Evolutionary conservation across 2,329 filamentous ascomycete genomes (phyloP).

Genomic region (Monilinia vaccinii-corymbosi): DNA sequence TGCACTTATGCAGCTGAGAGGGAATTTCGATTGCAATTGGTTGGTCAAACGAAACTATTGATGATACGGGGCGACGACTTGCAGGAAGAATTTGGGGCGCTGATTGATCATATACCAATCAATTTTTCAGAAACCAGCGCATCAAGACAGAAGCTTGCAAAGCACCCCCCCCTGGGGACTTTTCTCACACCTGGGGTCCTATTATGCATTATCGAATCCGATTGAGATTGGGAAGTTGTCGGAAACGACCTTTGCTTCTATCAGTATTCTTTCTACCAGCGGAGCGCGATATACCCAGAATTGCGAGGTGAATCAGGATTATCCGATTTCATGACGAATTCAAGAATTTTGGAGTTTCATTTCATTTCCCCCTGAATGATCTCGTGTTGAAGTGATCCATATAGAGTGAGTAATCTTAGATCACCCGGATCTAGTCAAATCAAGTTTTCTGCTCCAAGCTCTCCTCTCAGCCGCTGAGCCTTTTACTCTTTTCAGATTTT

Average conservation of each 20-base stretch:
- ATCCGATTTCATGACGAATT: not conserved
- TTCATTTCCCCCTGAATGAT: not conserved
- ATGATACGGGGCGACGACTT: constrained; percentile 6
- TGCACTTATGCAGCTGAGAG: not conserved
- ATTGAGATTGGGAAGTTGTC: not conserved
- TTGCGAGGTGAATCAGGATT: not conserved
- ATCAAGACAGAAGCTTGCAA: not conserved
- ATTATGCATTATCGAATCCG: not conserved
- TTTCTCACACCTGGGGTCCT: not conserved
- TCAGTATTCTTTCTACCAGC: no score
- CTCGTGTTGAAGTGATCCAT: not conserved
- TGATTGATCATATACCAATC: constrained; percentile 7
- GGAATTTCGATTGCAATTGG: constrained; percentile 2
- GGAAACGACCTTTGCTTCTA: not conserved
- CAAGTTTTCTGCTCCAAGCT: not conserved
- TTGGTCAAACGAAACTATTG: constrained; percentile 4
- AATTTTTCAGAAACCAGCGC: constrained; percentile 2
- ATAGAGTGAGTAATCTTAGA: constrained; percentile 4
- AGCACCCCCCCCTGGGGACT: not conserved
- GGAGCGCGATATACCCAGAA: not conserved
- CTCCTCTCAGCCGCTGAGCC: not conserved
- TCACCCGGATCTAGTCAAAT: not conserved
- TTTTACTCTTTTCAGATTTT: not conserved
- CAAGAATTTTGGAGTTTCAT: constrained; percentile 1
- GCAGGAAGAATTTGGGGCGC: constrained; percentile 4